Base-by-base conservation (phyloP, 306 rosid genomes). In the Malus asiatica region DNA sequence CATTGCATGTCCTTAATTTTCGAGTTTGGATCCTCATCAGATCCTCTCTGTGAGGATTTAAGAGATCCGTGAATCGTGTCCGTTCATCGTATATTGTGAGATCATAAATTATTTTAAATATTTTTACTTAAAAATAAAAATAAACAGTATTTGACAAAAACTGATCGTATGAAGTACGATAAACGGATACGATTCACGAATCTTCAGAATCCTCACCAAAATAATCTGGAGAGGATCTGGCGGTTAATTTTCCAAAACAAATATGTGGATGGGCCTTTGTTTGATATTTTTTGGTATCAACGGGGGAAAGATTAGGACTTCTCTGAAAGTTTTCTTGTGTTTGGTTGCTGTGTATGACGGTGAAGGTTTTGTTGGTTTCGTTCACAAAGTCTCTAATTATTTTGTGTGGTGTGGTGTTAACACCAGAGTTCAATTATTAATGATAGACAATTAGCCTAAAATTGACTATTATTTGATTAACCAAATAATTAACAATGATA, bases 301-400 rank as follows among this genome's bases (percentile, higher is more conserved):
- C 20, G 15, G 9, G 52, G 66, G 23, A 30, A 32, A 72, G 4
- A 13, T 13, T 35, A 55, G 35, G 12, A 33, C 4, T 58, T 22
- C 30, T 55, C 66, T 57, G 32, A 55, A 15, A 57, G 53, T 35
- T 35, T 32, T 35, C 35, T 3, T 45, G 3, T 72, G 9, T 29
- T 11, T 14, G 15, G 73, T 70, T 70, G 61, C 44, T 30, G 45
- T 14, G 13, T 20, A 14, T 32, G 66, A 57, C 35, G 8, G 76
- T 72, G 67, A 57, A 48, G 55, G 76, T 57, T 72, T 72, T 35
- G 66, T 72, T 72, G 40, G 48, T 5, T 66, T 66, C 15, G 16
- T 66, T 66, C 25, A 35, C 25, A 66, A 48, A 48, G 20, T 48
- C 55, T 48, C 20, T 48, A 6, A 48, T 15, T 48, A 27, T 61